Evolutionary conservation across 192 early-diverging fungal species (phyloP), one percentile per base, ranked within the genome.

Genomic region (Hyaloraphidium curvatum): DNA sequence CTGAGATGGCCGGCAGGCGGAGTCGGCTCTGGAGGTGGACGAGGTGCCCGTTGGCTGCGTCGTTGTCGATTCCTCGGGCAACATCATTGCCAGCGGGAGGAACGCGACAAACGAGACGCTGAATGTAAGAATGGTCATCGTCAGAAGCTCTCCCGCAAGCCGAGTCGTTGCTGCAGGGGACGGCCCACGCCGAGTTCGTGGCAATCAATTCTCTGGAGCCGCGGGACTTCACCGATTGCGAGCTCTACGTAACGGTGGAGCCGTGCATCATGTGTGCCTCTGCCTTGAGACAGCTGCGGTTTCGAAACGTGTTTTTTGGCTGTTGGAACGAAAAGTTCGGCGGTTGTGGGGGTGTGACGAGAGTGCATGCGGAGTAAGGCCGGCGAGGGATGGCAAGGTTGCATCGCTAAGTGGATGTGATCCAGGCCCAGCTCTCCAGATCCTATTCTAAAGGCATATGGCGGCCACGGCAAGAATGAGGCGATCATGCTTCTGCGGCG

Each of bases 41-140:
- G 95, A 98, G 70, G 92, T 98, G 0, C 95, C 95, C 1, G 92
- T 96, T 1, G 95, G 95, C 22, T 96, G 91, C 57, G 84, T 95
- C 0, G 84, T 96, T 68, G 87, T 98, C 1, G 66, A 69, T 30
- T 51, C 76, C 27, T 67, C 61, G 3, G 60, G 65, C 29, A 30
- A 68, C 30, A 62, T 93, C 9, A 82, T 91, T 35, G 90, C 80
- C 1, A 59, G 62, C 2, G 94, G 94, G 9, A 67, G 92, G 41
- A 98, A 98, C 61, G 63, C 72, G 31, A 89, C 92, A 0, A 96
- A 95, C 65, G 79, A 79, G 23, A 77, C 73, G 2, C 63, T 80
- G 28, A 93, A 97, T 63, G 93, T 87, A 75, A 40, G 66, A 5
- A 28, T 21, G 5, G 1, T 17, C 5, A 5, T 25, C 4, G 43